A percentile compares a stretch with the other conserved stretches of the same genome.
Evolutionary conservation across 768 basidiomycete species (phyloP).

Genomic region (Tulasnella sp.): DNA sequence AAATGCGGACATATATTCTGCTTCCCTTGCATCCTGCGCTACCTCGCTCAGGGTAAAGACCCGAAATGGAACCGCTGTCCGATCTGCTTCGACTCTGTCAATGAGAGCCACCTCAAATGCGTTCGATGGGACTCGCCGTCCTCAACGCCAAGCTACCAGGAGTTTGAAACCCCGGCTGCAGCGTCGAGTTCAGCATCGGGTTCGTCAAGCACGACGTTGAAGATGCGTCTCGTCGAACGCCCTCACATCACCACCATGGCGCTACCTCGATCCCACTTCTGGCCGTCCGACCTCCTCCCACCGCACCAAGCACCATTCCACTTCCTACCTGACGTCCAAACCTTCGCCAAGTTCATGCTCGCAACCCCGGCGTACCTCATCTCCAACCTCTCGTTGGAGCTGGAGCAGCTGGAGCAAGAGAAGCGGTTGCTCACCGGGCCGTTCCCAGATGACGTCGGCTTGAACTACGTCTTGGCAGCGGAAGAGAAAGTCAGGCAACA

Average conservation of each 20-base stretch:
- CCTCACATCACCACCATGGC: slow-evolving; percentile 95
- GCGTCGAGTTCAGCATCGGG: neutral
- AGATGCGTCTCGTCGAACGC: slow-evolving; percentile 86
- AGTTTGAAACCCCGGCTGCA: neutral
- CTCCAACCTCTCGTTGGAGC: slow-evolving; percentile 63
- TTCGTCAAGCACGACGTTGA: slow-evolving; percentile 39
- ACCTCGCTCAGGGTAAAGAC: slow-evolving; percentile 75
- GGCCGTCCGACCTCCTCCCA: slow-evolving; percentile 89
- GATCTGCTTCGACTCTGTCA: slow-evolving; percentile 91
- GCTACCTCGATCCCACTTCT: slow-evolving; percentile 82
- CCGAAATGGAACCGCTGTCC: slow-evolving; percentile 89
- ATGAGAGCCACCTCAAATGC: slow-evolving; percentile 83
- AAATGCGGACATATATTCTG: slow-evolving; percentile 99
- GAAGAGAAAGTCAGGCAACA: slow-evolving; percentile 71
- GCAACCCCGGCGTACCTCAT: slow-evolving; percentile 84
- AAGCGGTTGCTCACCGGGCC: slow-evolving; percentile 54
- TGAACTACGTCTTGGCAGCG: slow-evolving; percentile 76
- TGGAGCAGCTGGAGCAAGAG: slow-evolving; percentile 69
- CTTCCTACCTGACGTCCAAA: slow-evolving; percentile 87
- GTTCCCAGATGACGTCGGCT: slow-evolving; percentile 60
- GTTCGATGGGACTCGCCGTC: slow-evolving; percentile 68
- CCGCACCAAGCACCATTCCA: slow-evolving; percentile 94
- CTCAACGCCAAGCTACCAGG: neutral
- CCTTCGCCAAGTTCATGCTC: slow-evolving; percentile 92
- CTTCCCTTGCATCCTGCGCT: slow-evolving; percentile 90